Evolutionary conservation across 78 protist species (phyloP).

Genomic region (Cavenderia fasciculata): DNA sequence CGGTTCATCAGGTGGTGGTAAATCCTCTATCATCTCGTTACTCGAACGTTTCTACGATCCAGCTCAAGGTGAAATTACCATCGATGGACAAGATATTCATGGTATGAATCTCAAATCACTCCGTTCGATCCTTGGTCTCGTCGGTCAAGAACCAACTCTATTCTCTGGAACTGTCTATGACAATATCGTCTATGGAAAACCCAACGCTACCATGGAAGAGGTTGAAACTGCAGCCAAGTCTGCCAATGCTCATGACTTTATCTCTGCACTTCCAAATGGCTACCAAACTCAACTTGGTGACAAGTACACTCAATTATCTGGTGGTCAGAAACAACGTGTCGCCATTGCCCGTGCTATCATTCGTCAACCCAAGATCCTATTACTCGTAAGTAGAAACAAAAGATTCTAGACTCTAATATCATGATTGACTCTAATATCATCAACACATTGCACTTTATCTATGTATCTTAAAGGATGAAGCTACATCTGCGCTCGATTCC

Average conservation of each 20-base stretch:
- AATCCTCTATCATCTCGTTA: slow-evolving; percentile 79
- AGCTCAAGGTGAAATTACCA: slow-evolving; percentile 66
- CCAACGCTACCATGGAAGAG: slow-evolving; percentile 64
- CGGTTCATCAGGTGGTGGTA: slow-evolving; percentile 95
- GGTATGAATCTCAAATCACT: slow-evolving; percentile 59
- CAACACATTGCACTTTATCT: too few relatives aligned
- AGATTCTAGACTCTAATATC: too few relatives aligned
- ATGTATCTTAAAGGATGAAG: too few relatives aligned
- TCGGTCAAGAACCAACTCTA: slow-evolving; percentile 87
- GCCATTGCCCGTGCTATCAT: slow-evolving; percentile 86
- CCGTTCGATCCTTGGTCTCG: slow-evolving; percentile 76
- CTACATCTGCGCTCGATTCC: slow-evolving; percentile 97
- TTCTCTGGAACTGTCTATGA: slow-evolving; percentile 79
- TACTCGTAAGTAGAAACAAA: too few relatives aligned
- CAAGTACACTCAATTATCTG: slow-evolving; percentile 86
- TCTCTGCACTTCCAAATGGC: slow-evolving; percentile 81
- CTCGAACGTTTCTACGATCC: slow-evolving; percentile 83
- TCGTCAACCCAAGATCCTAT: slow-evolving; percentile 86
- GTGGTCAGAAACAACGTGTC: slow-evolving; percentile 91
- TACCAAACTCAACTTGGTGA: slow-evolving; percentile 77
- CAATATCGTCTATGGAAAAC: slow-evolving; percentile 62
- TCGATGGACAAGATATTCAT: slow-evolving; percentile 80
- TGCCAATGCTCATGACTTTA: slow-evolving; percentile 92
- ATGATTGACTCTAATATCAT: too few relatives aligned
- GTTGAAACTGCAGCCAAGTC: slow-evolving; percentile 59